phyloP scores from a whole-genome alignment of 148 eudicot genomes.

The Rhododendron mucronatum region DNA sequence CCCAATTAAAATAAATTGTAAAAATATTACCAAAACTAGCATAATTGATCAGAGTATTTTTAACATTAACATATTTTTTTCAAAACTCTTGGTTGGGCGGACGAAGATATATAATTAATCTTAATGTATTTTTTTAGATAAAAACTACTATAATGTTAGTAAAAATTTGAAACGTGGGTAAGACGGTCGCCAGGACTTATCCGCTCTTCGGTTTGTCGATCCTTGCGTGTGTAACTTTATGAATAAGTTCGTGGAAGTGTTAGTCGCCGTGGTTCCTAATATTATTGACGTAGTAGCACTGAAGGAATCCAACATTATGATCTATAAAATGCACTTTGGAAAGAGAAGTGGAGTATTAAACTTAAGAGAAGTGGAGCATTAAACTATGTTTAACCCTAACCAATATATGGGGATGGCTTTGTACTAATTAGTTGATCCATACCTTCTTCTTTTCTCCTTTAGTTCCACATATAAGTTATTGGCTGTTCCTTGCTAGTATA shows the following conservation, averaged over 20 bases:
- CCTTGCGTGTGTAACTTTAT: too few relatives aligned
- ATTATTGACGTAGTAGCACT: background rate
- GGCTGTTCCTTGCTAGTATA: background rate
- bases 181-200: too few relatives aligned
- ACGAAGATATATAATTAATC: too few relatives aligned
- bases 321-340: background rate
- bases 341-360: background rate
- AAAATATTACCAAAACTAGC: too few relatives aligned
- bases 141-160: too few relatives aligned
- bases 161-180: too few relatives aligned
- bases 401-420: background rate
- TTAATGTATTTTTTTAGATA: too few relatives aligned
- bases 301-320: background rate
- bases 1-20: too few relatives aligned
- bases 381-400: background rate
- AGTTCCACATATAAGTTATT: background rate
- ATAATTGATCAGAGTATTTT: too few relatives aligned
- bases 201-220: too few relatives aligned
- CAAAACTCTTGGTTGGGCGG: too few relatives aligned
- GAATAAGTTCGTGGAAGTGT: background rate
- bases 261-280: background rate
- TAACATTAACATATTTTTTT: too few relatives aligned
- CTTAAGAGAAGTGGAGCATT: background rate
- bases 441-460: background rate
- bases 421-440: background rate